Conservation (phyloP, 2,329 filamentous ascomycete species). For the Fusarium clavum region DNA sequence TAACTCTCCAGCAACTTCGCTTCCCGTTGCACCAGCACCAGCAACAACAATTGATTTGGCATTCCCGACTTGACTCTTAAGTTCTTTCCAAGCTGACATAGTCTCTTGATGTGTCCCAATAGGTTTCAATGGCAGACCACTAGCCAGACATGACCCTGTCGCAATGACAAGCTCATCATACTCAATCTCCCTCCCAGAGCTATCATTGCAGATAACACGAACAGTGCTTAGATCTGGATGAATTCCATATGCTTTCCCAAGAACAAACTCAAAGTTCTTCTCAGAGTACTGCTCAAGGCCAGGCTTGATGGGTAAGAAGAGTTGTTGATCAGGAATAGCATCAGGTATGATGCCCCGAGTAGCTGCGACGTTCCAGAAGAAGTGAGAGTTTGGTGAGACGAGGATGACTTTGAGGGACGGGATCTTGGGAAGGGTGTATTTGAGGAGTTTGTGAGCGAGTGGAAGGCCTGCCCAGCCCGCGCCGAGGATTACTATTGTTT, state of each 20-base stretch:
- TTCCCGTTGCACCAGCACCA: slow-evolving; percentile 54
- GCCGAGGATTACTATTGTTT: slow-evolving; percentile 65
- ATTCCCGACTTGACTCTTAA: slow-evolving; percentile 40
- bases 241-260: slow-evolving; percentile 58
- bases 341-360: slow-evolving; percentile 65
- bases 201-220: slow-evolving; percentile 50
- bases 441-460: slow-evolving; percentile 63
- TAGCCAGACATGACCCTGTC: slow-evolving; percentile 61
- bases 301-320: slow-evolving; percentile 59
- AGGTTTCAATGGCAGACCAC: slow-evolving; percentile 60
- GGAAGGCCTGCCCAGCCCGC: slow-evolving; percentile 64
- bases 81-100: slow-evolving; percentile 50
- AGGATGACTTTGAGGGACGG: slow-evolving; percentile 62
- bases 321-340: slow-evolving; percentile 58
- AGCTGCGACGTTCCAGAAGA: slow-evolving; percentile 68
- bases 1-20: slow-evolving; percentile 54
- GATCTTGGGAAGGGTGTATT: slow-evolving; percentile 57
- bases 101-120: slow-evolving; percentile 59
- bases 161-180: slow-evolving; percentile 67
- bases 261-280: slow-evolving; percentile 60
- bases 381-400: slow-evolving; percentile 65
- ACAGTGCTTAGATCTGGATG: slow-evolving; percentile 52
- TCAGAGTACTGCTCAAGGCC: slow-evolving; percentile 60
- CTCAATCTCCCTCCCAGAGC: slow-evolving; percentile 48
- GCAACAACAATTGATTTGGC: slow-evolving; percentile 53